Evolutionary conservation across 345 rosid species (phyloP).

Genomic region (Aurinia saxatilis): DNA sequence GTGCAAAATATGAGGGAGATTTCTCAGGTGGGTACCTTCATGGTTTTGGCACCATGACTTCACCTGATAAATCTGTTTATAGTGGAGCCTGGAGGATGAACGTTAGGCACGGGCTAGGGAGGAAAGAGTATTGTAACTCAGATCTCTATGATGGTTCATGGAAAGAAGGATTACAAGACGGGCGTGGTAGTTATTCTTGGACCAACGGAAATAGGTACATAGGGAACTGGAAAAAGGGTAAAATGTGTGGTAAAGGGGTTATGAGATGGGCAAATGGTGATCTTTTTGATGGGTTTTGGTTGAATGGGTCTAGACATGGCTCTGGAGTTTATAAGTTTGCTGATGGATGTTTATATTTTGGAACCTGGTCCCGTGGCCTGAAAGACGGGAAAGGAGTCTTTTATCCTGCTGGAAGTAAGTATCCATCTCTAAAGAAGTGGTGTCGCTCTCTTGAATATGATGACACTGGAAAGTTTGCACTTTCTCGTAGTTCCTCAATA

Average conservation of each 20-base stretch:
- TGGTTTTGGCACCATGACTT: slow-evolving; percentile 62
- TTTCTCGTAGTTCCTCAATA: slow-evolving; percentile 41
- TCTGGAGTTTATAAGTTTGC: slow-evolving; percentile 71
- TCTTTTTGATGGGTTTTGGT: slow-evolving; percentile 73
- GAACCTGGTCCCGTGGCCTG: slow-evolving; percentile 66
- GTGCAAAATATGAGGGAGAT: slow-evolving; percentile 77
- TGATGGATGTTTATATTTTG: slow-evolving; percentile 81
- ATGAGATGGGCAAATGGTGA: slow-evolving; percentile 92
- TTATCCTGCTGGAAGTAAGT: slow-evolving; percentile 72
- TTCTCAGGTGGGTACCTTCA: slow-evolving; percentile 85
- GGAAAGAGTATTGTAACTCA: slow-evolving; percentile 56
- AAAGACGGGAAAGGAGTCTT: slow-evolving; percentile 93
- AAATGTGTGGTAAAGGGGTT: slow-evolving; percentile 78
- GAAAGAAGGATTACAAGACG: slow-evolving; percentile 89
- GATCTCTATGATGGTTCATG: slow-evolving; percentile 81
- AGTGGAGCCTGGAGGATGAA: slow-evolving; percentile 86
- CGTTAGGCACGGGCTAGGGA: slow-evolving; percentile 74
- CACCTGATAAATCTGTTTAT: slow-evolving; percentile 52
- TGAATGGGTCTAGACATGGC: slow-evolving; percentile 69
- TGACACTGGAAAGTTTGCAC: slow-evolving; percentile 34
- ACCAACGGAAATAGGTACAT: slow-evolving; percentile 63
- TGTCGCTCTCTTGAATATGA: slow-evolving; percentile 39
- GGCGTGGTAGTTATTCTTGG: slow-evolving; percentile 78
- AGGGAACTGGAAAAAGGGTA: slow-evolving; percentile 80
- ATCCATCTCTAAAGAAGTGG: slow-evolving; percentile 57